Conservation (phyloP, 805 yeast genomes). For the Candida sonorensis region DNA sequence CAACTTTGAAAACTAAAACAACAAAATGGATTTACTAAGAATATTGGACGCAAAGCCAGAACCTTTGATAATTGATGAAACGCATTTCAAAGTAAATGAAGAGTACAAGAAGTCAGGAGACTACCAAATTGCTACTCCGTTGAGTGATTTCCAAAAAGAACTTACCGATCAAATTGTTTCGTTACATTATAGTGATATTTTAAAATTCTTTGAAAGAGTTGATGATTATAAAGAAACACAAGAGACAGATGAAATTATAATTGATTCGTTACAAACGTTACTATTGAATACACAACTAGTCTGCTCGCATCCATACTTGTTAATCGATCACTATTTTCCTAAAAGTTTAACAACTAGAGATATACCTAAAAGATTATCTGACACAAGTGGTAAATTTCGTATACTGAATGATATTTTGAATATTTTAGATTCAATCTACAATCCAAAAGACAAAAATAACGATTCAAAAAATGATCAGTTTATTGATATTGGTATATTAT, state of each 20-base stretch:
- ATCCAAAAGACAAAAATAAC: slow-evolving; percentile 16
- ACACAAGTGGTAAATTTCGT: slow-evolving; percentile 79
- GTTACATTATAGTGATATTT: slow-evolving; percentile 82
- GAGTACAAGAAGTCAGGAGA: slow-evolving; percentile 44
- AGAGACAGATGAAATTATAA: slow-evolving; percentile 43
- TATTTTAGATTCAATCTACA: slow-evolving; percentile 36
- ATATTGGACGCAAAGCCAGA: slow-evolving; percentile 82
- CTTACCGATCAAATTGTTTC: slow-evolving; percentile 88
- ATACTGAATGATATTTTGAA: slow-evolving; percentile 59
- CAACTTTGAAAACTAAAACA: no score
- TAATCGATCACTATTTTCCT: slow-evolving; percentile 83
- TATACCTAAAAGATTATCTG: slow-evolving; percentile 60
- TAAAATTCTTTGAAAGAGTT: slow-evolving; percentile 71
- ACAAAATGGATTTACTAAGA: slow-evolving; percentile 70
- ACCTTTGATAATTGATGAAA: slow-evolving; percentile 64
- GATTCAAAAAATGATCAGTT: slow-evolving; percentile 4
- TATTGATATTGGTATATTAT: slow-evolving; percentile 61
- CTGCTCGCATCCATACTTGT: slow-evolving; percentile 81
- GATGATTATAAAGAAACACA: slow-evolving; percentile 30
- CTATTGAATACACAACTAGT: slow-evolving; percentile 71
- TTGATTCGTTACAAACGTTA: slow-evolving; percentile 73
- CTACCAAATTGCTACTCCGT: slow-evolving; percentile 73
- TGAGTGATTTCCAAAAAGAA: slow-evolving; percentile 82
- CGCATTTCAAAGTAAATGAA: slow-evolving; percentile 31
- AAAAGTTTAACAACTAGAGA: slow-evolving; percentile 67